These are phyloP conservation scores for Aquilaria sinensis DNA, from an alignment of 345 rosid genomes.

Conservation along the genomic window DNA sequence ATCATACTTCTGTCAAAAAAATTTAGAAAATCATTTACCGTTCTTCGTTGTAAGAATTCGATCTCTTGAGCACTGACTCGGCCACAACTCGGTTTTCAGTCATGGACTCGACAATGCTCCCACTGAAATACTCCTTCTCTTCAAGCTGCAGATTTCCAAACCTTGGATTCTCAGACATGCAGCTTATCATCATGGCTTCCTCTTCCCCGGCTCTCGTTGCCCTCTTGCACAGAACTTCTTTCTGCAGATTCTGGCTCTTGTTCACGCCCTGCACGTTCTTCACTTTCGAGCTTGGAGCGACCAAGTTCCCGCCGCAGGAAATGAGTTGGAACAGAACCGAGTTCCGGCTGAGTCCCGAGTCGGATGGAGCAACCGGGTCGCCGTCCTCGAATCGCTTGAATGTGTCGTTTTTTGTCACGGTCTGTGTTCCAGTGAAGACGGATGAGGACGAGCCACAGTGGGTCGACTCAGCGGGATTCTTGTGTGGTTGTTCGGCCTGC, in stretches of 20 bases:
- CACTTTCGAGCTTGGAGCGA: slow-evolving; percentile 16
- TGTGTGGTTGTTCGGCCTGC: slow-evolving; percentile 6
- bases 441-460: slow-evolving; percentile 19
- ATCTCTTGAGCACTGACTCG: slow-evolving; percentile 44
- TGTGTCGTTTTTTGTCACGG: slow-evolving; percentile 3
- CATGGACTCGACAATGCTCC: slow-evolving; percentile 73
- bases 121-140: slow-evolving; percentile 88
- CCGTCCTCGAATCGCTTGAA: slow-evolving; percentile 43
- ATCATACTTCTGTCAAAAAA: no score
- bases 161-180: slow-evolving; percentile 96
- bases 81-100: slow-evolving; percentile 35
- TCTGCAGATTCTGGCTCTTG: slow-evolving; percentile 34
- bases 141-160: slow-evolving; percentile 69
- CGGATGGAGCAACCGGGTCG: slow-evolving; percentile 24
- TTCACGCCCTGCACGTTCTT: slow-evolving; percentile 20
- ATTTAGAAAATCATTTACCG: slow-evolving; percentile 30
- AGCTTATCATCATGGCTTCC: slow-evolving; percentile 44
- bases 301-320: slow-evolving; percentile 62
- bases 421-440: slow-evolving; percentile 13
- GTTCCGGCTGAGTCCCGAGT: slow-evolving; percentile 29
- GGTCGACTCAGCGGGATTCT: slow-evolving; percentile 16
- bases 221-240: slow-evolving; percentile 39
- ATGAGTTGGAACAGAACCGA: slow-evolving; percentile 70
- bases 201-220: slow-evolving; percentile 36
- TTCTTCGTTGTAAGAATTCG: slow-evolving; percentile 79